Evolutionary conservation across 2,329 filamentous ascomycete species (phyloP).

Genomic region (Phialophora tarda): DNA sequence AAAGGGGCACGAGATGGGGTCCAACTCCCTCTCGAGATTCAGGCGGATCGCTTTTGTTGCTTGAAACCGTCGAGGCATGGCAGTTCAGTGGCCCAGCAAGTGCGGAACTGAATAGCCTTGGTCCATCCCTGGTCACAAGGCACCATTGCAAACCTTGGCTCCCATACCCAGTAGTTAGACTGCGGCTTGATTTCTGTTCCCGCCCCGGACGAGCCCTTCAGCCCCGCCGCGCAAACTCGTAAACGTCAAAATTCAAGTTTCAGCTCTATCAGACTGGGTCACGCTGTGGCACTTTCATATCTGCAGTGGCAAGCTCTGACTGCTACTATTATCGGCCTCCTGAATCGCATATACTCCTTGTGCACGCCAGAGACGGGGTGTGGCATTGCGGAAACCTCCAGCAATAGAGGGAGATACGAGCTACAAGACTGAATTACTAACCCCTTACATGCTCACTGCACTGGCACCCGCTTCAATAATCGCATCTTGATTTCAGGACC

Average conservation of each 20-base stretch:
- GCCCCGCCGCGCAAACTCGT: conserved; percentile 18
- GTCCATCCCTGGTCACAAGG: conserved; percentile 7
- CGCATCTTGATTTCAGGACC: conserved; percentile 6
- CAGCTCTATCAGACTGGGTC: conserved; percentile 25
- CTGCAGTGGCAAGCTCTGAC: conserved; percentile 3
- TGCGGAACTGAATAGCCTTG: conserved; percentile 2
- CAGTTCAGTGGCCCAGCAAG: conserved; percentile 16
- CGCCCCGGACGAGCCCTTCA: conserved; percentile 5
- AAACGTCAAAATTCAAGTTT: conserved; percentile 22
- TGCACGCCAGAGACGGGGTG: background rate
- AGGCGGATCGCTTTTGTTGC: background rate
- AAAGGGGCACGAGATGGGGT: conserved; percentile 16
- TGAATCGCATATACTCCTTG: conserved; percentile 1
- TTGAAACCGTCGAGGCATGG: conserved; percentile 1
- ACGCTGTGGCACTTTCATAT: conserved; percentile 22
- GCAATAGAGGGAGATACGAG: conserved; percentile 1
- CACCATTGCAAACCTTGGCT: conserved; percentile 13
- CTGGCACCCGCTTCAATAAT: background rate
- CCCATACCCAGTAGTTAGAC: background rate
- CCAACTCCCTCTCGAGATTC: conserved; percentile 9
- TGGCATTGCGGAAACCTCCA: background rate
- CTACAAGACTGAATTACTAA: conserved; percentile 9
- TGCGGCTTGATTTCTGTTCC: conserved; percentile 20
- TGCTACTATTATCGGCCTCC: background rate
- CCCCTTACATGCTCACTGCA: background rate